These are phyloP conservation scores for Eimeria sp. DNA, from an alignment of 169 alveolate species.

Conservation along the genomic window DNA sequence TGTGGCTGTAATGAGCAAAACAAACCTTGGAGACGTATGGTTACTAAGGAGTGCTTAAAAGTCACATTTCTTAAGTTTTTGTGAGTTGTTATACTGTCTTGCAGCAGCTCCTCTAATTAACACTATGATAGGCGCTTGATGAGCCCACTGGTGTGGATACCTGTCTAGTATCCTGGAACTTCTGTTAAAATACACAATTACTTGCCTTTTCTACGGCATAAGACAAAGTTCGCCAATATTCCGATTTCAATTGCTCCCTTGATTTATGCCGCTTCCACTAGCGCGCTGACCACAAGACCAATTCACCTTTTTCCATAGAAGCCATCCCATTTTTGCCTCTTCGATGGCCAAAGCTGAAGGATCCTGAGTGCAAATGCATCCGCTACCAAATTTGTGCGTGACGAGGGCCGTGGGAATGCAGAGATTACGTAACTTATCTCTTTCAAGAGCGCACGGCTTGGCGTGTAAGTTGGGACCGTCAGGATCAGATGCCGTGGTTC, in stretches of 20 bases:
- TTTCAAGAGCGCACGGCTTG: neutral
- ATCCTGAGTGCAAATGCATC: slow-evolving; percentile 14
- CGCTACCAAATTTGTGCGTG: neutral
- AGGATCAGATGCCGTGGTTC: neutral
- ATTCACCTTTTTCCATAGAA: neutral
- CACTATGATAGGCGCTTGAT: neutral
- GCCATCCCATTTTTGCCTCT: neutral
- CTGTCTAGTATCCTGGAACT: neutral
- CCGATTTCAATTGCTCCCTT: neutral
- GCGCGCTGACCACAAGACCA: neutral
- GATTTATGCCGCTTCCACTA: neutral
- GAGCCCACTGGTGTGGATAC: neutral
- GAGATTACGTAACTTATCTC: neutral
- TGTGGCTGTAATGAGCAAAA: neutral
- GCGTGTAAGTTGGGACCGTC: neutral
- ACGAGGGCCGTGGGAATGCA: neutral
- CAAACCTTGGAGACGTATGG: neutral
- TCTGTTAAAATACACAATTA: neutral
- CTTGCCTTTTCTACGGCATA: neutral
- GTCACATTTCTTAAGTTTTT: neutral
- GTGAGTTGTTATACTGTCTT: neutral
- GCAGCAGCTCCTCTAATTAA: neutral
- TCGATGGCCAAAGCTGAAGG: neutral
- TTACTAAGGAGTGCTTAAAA: neutral
- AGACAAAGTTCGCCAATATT: neutral